phyloP scores from a whole-genome alignment of 192 early-diverging fungal genomes.

The Entrophospora sp. region DNA sequence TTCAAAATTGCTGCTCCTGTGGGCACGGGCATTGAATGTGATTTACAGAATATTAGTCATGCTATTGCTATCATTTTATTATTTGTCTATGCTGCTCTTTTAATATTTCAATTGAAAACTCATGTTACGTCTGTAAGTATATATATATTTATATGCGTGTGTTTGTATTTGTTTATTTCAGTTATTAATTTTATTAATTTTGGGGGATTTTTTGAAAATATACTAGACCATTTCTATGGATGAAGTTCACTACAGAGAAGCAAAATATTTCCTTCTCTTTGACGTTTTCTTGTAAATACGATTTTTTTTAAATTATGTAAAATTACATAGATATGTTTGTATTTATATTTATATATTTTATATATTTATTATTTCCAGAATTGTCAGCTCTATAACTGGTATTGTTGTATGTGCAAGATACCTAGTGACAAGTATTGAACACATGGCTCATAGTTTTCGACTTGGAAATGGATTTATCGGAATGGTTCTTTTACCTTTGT shows the following conservation, averaged over 20 bases:
- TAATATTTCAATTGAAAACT: constrained; percentile 79
- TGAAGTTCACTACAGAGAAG: background rate
- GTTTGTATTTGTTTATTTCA: too few relatives aligned
- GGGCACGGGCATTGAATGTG: constrained; percentile 22
- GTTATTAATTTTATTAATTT: too few relatives aligned
- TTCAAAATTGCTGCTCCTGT: constrained; percentile 40
- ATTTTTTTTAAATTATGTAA: background rate
- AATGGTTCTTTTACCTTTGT: constrained; percentile 82
- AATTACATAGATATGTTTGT: too few relatives aligned
- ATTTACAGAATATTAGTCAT: constrained; percentile 51
- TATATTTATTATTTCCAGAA: constrained; percentile 56
- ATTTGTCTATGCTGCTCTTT: constrained; percentile 48
- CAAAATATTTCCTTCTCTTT: constrained; percentile 15
- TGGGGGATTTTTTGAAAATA: too few relatives aligned
- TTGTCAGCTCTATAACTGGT: constrained; percentile 47
- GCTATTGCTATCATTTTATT: constrained; percentile 56
- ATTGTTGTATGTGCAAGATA: constrained; percentile 74
- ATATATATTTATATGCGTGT: too few relatives aligned
- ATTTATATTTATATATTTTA: too few relatives aligned
- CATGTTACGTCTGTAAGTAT: constrained; percentile 45
- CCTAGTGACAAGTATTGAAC: constrained; percentile 69
- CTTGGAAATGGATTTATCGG: constrained; percentile 86
- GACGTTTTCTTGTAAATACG: constrained; percentile 17
- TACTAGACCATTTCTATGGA: background rate
- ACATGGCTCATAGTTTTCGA: constrained; percentile 56